Evolutionary conservation across 192 early-diverging fungal genomes (phyloP).

Genomic region (Dispira simplex): DNA sequence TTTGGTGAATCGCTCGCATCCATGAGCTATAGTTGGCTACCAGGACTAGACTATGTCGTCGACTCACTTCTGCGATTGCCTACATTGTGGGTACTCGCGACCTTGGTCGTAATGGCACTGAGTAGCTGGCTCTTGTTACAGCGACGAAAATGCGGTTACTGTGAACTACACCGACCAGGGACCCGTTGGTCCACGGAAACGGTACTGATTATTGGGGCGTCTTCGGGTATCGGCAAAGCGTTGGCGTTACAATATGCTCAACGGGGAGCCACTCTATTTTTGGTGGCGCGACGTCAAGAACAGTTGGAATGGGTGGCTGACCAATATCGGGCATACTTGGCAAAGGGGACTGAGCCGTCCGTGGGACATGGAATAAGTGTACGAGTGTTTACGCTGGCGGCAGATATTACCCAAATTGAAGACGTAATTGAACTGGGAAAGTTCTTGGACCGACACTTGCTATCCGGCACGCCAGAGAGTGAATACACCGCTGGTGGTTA

Average conservation of each 20-base stretch:
- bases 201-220: constrained; percentile 64
- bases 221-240: constrained; percentile 56
- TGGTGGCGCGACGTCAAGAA: constrained; percentile 41
- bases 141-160: not conserved
- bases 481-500: not conserved
- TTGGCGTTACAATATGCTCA: constrained; percentile 50
- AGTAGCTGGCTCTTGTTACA: not conserved
- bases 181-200: constrained; percentile 17
- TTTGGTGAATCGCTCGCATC: not conserved
- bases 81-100: not conserved
- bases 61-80: not conserved
- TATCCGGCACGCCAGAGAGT: too few relatives aligned
- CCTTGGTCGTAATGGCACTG: not conserved
- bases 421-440: constrained; percentile 28
- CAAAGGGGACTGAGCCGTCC: too few relatives aligned
- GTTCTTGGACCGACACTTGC: constrained; percentile 17
- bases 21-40: not conserved
- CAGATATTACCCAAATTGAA: constrained; percentile 36
- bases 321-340: constrained; percentile 19
- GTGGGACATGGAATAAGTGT: not conserved
- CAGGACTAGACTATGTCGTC: not conserved
- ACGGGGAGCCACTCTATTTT: constrained; percentile 39
- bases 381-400: constrained; percentile 25
- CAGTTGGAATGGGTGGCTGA: constrained; percentile 29
- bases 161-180: constrained; percentile 11